phyloP scores from a whole-genome alignment of 169 alveolate genomes.

The Plasmodium vinckei region DNA sequence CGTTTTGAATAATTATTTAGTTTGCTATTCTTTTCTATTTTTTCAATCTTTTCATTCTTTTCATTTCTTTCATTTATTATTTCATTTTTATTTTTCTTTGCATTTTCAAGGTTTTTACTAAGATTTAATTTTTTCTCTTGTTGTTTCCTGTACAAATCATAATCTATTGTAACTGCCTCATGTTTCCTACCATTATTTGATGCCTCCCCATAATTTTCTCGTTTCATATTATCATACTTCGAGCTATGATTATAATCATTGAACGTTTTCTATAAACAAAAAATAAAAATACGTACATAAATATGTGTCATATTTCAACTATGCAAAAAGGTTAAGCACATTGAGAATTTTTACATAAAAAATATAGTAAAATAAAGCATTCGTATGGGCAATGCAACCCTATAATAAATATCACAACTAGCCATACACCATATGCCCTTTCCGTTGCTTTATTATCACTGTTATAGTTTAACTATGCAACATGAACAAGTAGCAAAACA shows the following conservation, averaged over 20 bases:
- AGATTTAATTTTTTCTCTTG: slow-evolving; percentile 68
- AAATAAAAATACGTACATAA: slow-evolving; percentile 6
- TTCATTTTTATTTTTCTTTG: slow-evolving; percentile 22
- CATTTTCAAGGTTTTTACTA: slow-evolving; percentile 15
- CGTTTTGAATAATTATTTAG: slow-evolving; percentile 3
- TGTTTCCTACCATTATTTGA: slow-evolving; percentile 37
- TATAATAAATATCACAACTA: too few relatives aligned
- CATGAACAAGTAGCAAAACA: not conserved
- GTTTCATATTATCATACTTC: slow-evolving; percentile 31
- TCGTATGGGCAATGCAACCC: too few relatives aligned
- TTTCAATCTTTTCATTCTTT: slow-evolving; percentile 14
- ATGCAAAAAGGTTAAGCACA: not conserved
- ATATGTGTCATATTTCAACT: not conserved
- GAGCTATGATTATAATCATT: slow-evolving; percentile 28
- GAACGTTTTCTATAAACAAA: slow-evolving; percentile 18
- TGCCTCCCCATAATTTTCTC: slow-evolving; percentile 25
- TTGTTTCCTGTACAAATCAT: slow-evolving; percentile 61
- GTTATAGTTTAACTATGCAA: not conserved
- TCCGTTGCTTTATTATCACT: too few relatives aligned
- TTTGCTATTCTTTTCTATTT: slow-evolving; percentile 4
- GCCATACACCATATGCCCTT: too few relatives aligned
- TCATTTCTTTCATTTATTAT: not conserved
- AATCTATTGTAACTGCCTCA: slow-evolving; percentile 66
- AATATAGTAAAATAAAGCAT: not conserved
- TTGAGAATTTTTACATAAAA: not conserved